phyloP scores from a whole-genome alignment of 2,329 filamentous ascomycete species.

The Cladophialophora immunda region DNA sequence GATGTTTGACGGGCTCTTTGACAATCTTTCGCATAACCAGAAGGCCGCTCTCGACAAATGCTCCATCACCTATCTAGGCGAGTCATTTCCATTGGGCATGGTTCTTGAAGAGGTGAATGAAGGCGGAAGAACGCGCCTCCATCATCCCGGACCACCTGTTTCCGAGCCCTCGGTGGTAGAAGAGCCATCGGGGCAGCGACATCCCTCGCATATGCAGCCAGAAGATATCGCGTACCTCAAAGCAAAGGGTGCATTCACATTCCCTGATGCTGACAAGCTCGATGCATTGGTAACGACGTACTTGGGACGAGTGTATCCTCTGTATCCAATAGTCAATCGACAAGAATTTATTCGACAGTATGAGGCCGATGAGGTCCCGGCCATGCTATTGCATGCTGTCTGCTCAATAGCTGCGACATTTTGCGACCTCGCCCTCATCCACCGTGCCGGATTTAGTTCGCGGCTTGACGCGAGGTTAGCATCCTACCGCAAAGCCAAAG shows the following conservation, averaged over 20 bases:
- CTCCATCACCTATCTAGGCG: conserved; percentile 19
- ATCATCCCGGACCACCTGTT: conserved; percentile 10
- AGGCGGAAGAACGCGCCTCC: background rate
- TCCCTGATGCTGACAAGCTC: background rate
- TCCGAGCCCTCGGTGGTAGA: background rate
- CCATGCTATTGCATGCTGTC: conserved; percentile 15
- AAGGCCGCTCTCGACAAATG: conserved; percentile 9
- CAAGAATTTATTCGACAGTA: conserved; percentile 6
- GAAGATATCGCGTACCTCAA: conserved; percentile 11
- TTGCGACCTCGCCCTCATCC: conserved; percentile 8
- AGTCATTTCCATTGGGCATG: conserved; percentile 8
- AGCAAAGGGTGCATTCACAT: conserved; percentile 2
- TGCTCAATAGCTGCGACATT: conserved; percentile 11
- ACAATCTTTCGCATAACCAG: background rate
- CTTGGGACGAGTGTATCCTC: conserved; percentile 9
- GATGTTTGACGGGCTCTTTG: conserved; percentile 16
- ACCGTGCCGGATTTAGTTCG: background rate
- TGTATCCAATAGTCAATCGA: conserved; percentile 21
- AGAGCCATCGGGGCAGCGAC: conserved; percentile 5
- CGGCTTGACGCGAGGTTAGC: background rate
- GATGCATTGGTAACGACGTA: background rate
- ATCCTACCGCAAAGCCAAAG: conserved; percentile 19
- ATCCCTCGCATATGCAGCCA: conserved; percentile 7
- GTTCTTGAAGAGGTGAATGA: background rate
- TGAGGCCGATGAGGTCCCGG: conserved; percentile 7